Evolutionary conservation across 2,329 filamentous ascomycete genomes (phyloP), one percentile per base, ranked within the genome.

Genomic region (Cercospora canescens): DNA sequence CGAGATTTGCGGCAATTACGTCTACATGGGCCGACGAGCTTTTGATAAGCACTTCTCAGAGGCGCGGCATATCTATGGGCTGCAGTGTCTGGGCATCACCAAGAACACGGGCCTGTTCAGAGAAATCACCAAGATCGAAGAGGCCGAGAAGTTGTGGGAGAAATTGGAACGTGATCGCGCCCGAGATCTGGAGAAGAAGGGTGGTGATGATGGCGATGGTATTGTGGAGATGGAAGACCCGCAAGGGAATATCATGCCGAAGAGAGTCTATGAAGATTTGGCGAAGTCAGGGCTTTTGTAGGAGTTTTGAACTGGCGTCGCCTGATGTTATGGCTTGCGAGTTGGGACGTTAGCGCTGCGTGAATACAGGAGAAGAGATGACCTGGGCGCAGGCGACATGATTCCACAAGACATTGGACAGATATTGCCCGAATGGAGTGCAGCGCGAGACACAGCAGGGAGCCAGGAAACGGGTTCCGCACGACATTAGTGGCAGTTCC

Each of bases 1-100:
- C 82, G 94, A 99, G 78, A 92, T 99, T 64, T 99, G 95, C 76
- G 95, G 95, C 63, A 98, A 98, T 79, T 97, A 93, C 75, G 93
- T 97, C n/a, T 98, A 98, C 82, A 97, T 97, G 91, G 95, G 95
- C 16, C 87, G 95, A 26, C 88, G 95, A 58, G 94, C 94, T 1
- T 99, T 97, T 74, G 95, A 99, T 77, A 99, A 99, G 83, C 95
- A 99, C 79, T 99, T 99, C 81, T 96, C 94, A 72, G 95, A 99
- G 79, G 89, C 92, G 8, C 85, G 93, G 61, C 95, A 99, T 76
- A 91, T 98, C 57, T 95, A 97, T 76, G 95, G 95, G 0, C 82
- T 99, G 71, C 95, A 96, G 79, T 97, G 94, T 76, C 82, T 99
- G 59, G 96, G 96, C 21, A 95, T 99, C 76, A 96, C 90, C 7